Evolutionary conservation across 1,139 yeast species (phyloP).

Genomic region (Candida sojae): DNA sequence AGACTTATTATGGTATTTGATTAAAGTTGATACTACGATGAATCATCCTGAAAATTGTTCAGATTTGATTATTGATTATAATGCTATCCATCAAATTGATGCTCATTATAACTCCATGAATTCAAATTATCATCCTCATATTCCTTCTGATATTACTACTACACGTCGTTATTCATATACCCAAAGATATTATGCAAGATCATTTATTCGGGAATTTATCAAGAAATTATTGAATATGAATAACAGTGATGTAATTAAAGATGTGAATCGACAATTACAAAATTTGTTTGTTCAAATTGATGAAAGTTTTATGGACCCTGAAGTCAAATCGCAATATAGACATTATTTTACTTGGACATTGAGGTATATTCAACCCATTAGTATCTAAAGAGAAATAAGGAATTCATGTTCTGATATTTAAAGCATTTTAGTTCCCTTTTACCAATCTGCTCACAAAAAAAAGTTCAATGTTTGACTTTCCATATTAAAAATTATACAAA

Average conservation of each 20-base stretch:
- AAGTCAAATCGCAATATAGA: conserved; percentile 19
- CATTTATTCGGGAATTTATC: conserved; percentile 22
- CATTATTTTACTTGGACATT: conserved; percentile 15
- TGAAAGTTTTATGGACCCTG: conserved; percentile 23
- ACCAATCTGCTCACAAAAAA: too few species aligned
- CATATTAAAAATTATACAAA: too few species aligned
- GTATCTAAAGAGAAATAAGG: not conserved
- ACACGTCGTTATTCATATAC: not conserved
- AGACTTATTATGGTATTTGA: conserved; percentile 32
- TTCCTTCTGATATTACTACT: not conserved
- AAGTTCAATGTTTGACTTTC: too few species aligned
- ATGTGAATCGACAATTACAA: conserved; percentile 19
- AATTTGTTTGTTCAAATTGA: conserved; percentile 24
- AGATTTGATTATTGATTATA: conserved; percentile 16
- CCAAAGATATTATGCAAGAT: conserved; percentile 16
- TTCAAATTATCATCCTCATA: not conserved
- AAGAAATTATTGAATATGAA: conserved; percentile 22
- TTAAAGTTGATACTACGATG: conserved; percentile 26
- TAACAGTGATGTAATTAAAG: conserved; percentile 13
- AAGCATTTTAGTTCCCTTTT: too few species aligned
- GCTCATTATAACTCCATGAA: not conserved
- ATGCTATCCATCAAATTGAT: conserved; percentile 14
- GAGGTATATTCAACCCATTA: conserved; percentile 7
- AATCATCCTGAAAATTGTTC: conserved; percentile 20
- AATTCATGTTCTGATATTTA: too few species aligned